Base-by-base conservation (phyloP, 2,329 filamentous ascomycete genomes). In the Escovopsis sp. region DNA sequence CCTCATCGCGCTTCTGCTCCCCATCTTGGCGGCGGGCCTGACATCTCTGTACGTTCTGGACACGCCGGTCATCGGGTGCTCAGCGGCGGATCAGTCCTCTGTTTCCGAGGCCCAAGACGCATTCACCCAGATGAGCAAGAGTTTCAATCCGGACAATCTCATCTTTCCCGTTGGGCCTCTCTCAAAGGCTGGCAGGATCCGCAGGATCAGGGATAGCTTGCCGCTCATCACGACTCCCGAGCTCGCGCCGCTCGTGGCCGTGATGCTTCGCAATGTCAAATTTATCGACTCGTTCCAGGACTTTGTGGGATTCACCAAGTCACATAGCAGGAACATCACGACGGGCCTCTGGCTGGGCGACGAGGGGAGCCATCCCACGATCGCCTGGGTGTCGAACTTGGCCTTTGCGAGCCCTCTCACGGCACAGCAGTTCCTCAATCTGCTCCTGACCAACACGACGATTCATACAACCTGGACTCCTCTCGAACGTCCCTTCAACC, bases 311-410 rank as follows among this genome's bases (percentile, higher is more conserved):
- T 81, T 73, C 47, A 72, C 94, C 39, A 52, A 64, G 4, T 60
- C 67, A 7, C 70, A 79, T 30, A 85, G 79, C 55, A 69, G 65
- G 39, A 80, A 79, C 40, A 70, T 89, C 34, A 81, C 75, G 0
- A 85, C 84, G 0, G 87, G 81, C 1, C 73, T 91, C 55, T 94
- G 84, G 67, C 64, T 93, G 2, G 80, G 78, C 15, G 74, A 81
- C 41, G 64, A 65, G 14, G 64, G 57, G 31, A 71, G 70, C 1
- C 59, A 67, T 2, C 76, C 84, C 1, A 80, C 79, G 0, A 68
- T 91, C 47, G 79, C 81, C 1, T 94, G 84, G 64, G 67, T 74
- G 45, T 82, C 73, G 11, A 79, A 84, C 50, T 61, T 69, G 9
- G 67, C 72, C 35, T 63, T 78, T 27, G 66, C 68, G 41, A 71